Evolutionary conservation across 768 basidiomycete species (phyloP).

Genomic region (Rhizopogon rudus): DNA sequence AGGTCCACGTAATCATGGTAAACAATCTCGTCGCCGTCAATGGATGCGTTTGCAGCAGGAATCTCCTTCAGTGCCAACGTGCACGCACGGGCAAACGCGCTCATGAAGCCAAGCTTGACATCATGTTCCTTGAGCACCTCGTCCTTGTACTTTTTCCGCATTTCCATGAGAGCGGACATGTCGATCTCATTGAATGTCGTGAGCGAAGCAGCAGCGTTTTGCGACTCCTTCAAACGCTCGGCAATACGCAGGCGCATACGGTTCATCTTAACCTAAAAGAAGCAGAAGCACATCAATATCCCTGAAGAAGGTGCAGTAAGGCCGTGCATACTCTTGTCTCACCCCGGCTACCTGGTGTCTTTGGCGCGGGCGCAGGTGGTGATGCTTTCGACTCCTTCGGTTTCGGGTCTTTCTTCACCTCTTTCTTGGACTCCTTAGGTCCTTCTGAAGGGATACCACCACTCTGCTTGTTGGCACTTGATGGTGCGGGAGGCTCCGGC

Average conservation of each 20-base stretch:
- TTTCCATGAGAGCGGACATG: conserved; percentile 92
- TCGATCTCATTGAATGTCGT: conserved; percentile 99
- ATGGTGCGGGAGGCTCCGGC: conserved; percentile 40
- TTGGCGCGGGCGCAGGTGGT: conserved; percentile 27
- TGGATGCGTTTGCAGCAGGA: conserved; percentile 89
- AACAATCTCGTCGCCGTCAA: conserved; percentile 91
- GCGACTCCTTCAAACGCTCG: conserved; percentile 96
- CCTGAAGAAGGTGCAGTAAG: not conserved
- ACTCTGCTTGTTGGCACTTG: conserved; percentile 23
- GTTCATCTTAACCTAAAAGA: conserved; percentile 87
- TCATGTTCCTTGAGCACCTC: conserved; percentile 84
- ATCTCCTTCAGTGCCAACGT: conserved; percentile 85
- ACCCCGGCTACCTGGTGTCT: conserved; percentile 52
- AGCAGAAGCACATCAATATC: not conserved
- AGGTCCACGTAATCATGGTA: conserved; percentile 92
- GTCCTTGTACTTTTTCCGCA: conserved; percentile 95
- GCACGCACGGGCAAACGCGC: conserved; percentile 88
- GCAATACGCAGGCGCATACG: conserved; percentile 97
- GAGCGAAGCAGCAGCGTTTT: conserved; percentile 92
- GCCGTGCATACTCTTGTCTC: conserved; percentile 72
- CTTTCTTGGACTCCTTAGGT: conserved; percentile 31
- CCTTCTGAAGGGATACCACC: conserved; percentile 20
- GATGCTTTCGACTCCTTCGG: conserved; percentile 25
- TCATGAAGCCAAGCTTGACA: conserved; percentile 98
- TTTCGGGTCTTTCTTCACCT: conserved; percentile 28